Evolutionary conservation across 352 stramenopile genomes (phyloP).

Genomic region (Pythium dissimile): DNA sequence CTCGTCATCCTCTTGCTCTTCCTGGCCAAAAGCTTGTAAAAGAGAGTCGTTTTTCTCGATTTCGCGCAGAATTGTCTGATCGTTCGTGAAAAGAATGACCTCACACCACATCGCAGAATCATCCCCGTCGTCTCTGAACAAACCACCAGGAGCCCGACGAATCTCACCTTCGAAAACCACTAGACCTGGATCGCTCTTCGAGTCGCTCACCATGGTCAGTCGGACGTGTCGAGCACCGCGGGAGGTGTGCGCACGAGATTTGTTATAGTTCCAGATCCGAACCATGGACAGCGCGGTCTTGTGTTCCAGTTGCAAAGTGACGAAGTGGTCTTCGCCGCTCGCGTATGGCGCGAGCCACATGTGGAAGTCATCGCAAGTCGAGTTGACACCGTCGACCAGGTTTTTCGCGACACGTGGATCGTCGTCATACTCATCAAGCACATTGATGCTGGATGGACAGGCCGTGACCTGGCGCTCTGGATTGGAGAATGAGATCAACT

Average conservation of each 20-base stretch:
- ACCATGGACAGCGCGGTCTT: constrained; percentile 68
- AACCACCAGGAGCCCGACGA: constrained; percentile 56
- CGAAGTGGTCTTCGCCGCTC: constrained; percentile 39
- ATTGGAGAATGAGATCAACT: constrained; percentile 46
- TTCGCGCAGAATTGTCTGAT: constrained; percentile 48
- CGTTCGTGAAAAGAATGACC: constrained; percentile 85
- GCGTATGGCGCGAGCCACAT: constrained; percentile 89
- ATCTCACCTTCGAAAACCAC: constrained; percentile 88
- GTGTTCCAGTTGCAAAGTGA: constrained; percentile 49
- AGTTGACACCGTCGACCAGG: constrained; percentile 83
- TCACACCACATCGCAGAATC: constrained; percentile 61
- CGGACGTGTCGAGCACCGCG: constrained; percentile 61
- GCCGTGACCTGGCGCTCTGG: constrained; percentile 51
- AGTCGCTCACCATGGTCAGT: constrained; percentile 39
- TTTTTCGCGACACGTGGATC: constrained; percentile 72
- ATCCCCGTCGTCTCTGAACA: constrained; percentile 42
- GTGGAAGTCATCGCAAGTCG: constrained; percentile 89
- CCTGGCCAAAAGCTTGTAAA: constrained; percentile 15
- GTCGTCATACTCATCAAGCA: constrained; percentile 83
- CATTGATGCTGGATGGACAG: constrained; percentile 82
- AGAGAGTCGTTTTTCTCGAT: constrained; percentile 67
- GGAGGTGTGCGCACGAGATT: constrained; percentile 79
- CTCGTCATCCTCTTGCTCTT: constrained; percentile 49
- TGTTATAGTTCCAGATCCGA: constrained; percentile 93
- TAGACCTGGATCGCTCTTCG: neutral